These are phyloP conservation scores for Sparassis latifolia DNA, from an alignment of 1,284 basidiomycete genomes.

Conservation along the genomic window DNA sequence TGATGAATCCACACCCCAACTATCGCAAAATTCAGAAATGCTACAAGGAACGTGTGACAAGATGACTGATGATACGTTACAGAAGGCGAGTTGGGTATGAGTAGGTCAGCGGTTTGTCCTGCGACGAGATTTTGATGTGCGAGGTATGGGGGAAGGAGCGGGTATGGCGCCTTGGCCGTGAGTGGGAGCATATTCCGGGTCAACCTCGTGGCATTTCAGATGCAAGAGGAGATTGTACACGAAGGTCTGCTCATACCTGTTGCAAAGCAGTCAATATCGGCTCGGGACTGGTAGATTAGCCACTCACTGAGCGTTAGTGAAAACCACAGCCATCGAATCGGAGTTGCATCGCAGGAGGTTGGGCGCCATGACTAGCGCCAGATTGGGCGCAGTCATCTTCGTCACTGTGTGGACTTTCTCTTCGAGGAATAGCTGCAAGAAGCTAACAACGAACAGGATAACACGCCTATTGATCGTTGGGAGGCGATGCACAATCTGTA, in stretches of 20 bases:
- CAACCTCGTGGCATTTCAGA: constrained; percentile 68
- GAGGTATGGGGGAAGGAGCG: constrained; percentile 27
- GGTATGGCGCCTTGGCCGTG: constrained; percentile 69
- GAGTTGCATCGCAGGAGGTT: constrained; percentile 81
- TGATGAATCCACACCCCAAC: no score
- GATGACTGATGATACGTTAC: no score
- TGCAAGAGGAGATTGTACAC: constrained; percentile 78
- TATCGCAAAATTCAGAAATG: no score
- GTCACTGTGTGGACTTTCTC: constrained; percentile 66
- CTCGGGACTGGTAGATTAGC: constrained; percentile 6
- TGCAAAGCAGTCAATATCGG: constrained; percentile 6
- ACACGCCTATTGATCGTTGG: constrained; percentile 83
- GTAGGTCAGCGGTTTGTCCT: constrained; percentile 31
- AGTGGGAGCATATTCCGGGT: constrained; percentile 67
- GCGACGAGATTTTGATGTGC: constrained; percentile 41
- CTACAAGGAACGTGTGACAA: no score
- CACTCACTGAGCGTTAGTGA: constrained; percentile 81
- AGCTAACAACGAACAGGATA: constrained; percentile 81
- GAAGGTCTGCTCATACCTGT: constrained; percentile 81
- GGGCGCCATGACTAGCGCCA: constrained; percentile 83
- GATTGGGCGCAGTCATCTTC: constrained; percentile 81
- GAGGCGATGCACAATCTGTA: constrained; percentile 68
- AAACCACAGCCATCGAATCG: constrained; percentile 78
- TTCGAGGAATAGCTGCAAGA: constrained; percentile 82
- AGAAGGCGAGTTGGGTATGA: no score